Conservation (phyloP, 169 alveolate species). For the Plasmodium knowlesi region DNA sequence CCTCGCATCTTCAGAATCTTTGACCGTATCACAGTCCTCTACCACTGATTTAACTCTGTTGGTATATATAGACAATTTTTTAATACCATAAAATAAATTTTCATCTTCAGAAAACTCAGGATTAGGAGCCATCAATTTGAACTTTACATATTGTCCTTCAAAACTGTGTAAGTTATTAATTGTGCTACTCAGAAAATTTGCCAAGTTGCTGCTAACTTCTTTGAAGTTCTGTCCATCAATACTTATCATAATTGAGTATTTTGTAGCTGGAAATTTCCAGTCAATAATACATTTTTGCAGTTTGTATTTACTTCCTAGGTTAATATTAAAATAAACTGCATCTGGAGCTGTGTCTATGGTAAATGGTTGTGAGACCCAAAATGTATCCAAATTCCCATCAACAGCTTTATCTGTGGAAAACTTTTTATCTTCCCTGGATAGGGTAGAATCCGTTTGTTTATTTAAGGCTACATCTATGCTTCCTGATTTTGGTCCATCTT, state of each 20-base stretch:
- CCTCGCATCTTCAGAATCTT: conserved; percentile 89
- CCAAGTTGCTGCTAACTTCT: conserved; percentile 64
- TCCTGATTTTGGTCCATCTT: conserved; percentile 90
- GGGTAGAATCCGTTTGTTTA: conserved; percentile 82
- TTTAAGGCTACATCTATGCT: conserved; percentile 87
- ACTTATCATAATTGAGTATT: conserved; percentile 82
- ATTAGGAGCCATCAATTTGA: conserved; percentile 81
- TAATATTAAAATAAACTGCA: conserved; percentile 82
- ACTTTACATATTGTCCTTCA: conserved; percentile 80
- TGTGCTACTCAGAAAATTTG: conserved; percentile 77
- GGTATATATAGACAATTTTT: conserved; percentile 83
- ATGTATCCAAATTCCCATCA: conserved; percentile 88
- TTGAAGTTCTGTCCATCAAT: conserved; percentile 80
- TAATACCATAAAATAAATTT: conserved; percentile 86
- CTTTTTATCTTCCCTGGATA: conserved; percentile 81
- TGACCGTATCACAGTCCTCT: conserved; percentile 89
- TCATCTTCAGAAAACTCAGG: conserved; percentile 81
- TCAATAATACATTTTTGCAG: conserved; percentile 82
- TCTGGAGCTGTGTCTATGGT: conserved; percentile 81
- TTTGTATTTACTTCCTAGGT: conserved; percentile 87
- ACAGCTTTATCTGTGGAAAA: conserved; percentile 85
- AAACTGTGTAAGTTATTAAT: conserved; percentile 77
- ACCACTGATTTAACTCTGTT: conserved; percentile 90
- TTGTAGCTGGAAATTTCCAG: conserved; percentile 91
- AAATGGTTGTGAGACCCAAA: conserved; percentile 87